Base-by-base conservation (phyloP, 2,329 filamentous ascomycete genomes). In the Gnomoniopsis smithogilvyi region DNA sequence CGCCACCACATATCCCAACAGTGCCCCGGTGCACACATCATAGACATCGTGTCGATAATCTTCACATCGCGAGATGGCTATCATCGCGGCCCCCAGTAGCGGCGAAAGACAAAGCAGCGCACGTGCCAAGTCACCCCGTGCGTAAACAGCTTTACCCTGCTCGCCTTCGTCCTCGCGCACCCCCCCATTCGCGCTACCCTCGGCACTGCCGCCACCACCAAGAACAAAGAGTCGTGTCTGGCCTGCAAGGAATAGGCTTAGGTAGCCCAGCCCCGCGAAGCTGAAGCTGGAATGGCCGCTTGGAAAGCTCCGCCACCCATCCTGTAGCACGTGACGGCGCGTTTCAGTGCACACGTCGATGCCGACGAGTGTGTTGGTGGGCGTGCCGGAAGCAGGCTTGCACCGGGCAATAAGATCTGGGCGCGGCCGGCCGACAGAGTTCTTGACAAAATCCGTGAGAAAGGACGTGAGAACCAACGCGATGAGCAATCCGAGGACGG, bases 371-470 rank as follows among this genome's bases (percentile, higher is more conserved):
- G 73, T 71, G 64, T 82, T 68, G 6, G 69, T 69, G 45, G 80
- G 76, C 2, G 83, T 83, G 36, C 73, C 77, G 0, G 69, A 34
- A 0, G 67, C 75, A 1, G 95, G 93, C 64, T 90, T 87, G 75
- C 95, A 99, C 41, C 95, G 87, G n/a, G 89, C 86, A 26, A 86
- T 69, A 3, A 86, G 70, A 64, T 86, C 83, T 0, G 83, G 83
- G 6, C 83, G 76, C 17, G 92, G 91, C 12, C 91, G 78, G 10
- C 91, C 91, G 26, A 94, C 90, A 11, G 89, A 83, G 70, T 96
- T 96, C 75, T 99, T 99, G 69, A 98, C 81, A 30, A 94, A 77
- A 70, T 98, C 93, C 48, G 95, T 98, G 47, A 98, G 78, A 72
- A 97, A 89, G 6, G 86, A 83, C 0, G 91, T 89, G 52, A 96